Percentiles rank a stretch among this genome's conserved stretches.
Conservation (phyloP, 176 grass and related monocot genomes). For the Aechmea fasciata region DNA sequence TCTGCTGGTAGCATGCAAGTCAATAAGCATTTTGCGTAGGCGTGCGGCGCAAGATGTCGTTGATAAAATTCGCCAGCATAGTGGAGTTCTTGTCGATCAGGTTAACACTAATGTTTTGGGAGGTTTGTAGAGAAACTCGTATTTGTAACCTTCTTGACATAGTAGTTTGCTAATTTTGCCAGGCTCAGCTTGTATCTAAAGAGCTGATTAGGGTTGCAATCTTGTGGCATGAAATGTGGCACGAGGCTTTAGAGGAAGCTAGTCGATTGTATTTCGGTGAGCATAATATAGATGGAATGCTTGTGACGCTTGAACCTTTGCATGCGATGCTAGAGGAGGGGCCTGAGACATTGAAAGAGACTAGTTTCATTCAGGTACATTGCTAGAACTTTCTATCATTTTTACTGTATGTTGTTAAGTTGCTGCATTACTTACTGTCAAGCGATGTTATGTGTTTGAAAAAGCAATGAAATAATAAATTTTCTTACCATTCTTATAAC, state of each 20-base stretch:
- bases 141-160: conserved; percentile 18
- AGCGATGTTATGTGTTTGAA: too few relatives aligned
- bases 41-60: conserved; percentile 84
- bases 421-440: background rate
- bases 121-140: conserved; percentile 1
- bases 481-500: too few relatives aligned
- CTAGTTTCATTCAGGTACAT: conserved; percentile 81
- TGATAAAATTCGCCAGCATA: conserved; percentile 96
- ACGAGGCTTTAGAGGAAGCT: conserved; percentile 95
- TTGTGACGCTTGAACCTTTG: conserved; percentile 79
- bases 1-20: conserved; percentile 97
- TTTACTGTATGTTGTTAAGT: background rate
- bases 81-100: conserved; percentile 93
- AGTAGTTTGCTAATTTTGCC: conserved; percentile 15
- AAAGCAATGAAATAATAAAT: too few relatives aligned
- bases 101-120: conserved; percentile 22
- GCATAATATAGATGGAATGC: conserved; percentile 92
- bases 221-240: conserved; percentile 99
- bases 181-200: conserved; percentile 96
- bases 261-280: conserved; percentile 98
- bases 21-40: conserved; percentile 81
- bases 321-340: conserved; percentile 86
- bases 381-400: conserved; percentile 11
- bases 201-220: conserved; percentile 96
- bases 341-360: conserved; percentile 72